Conservation (phyloP, 2,329 filamentous ascomycete species). For the Trichoderma sp. region DNA sequence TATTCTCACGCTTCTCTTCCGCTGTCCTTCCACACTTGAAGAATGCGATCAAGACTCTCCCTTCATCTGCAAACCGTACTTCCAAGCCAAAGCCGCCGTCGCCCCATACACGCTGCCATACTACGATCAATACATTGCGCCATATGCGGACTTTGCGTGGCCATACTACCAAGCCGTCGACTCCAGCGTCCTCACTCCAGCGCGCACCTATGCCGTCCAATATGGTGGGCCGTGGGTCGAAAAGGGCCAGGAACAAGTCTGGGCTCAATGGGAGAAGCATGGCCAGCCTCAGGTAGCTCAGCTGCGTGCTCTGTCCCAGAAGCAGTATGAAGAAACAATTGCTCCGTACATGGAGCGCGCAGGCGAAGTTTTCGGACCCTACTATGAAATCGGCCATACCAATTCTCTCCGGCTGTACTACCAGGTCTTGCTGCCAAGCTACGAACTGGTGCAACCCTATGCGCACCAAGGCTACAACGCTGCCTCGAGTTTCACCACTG, state of each 20-base stretch:
- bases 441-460: conserved; percentile 73
- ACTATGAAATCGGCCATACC: conserved; percentile 66
- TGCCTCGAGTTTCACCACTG: conserved; percentile 65
- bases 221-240: conserved; percentile 75
- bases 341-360: conserved; percentile 72
- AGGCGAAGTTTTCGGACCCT: conserved; percentile 63
- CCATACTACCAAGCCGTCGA: conserved; percentile 72
- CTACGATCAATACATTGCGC: conserved; percentile 80
- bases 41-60: conserved; percentile 71
- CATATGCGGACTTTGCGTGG: conserved; percentile 73
- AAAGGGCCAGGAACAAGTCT: conserved; percentile 65
- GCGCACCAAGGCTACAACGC: conserved; percentile 66
- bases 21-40: conserved; percentile 72
- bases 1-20: conserved; percentile 76
- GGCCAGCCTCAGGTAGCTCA: conserved; percentile 73
- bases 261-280: conserved; percentile 75
- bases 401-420: conserved; percentile 70
- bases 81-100: conserved; percentile 62
- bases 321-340: conserved; percentile 69
- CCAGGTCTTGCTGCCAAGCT: conserved; percentile 72
- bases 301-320: conserved; percentile 60
- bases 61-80: conserved; percentile 80
- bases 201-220: conserved; percentile 64
- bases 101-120: conserved; percentile 80
- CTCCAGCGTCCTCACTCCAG: conserved; percentile 68